phyloP scores from a whole-genome alignment of 176 grass and related monocot genomes.

The Poa annua region DNA sequence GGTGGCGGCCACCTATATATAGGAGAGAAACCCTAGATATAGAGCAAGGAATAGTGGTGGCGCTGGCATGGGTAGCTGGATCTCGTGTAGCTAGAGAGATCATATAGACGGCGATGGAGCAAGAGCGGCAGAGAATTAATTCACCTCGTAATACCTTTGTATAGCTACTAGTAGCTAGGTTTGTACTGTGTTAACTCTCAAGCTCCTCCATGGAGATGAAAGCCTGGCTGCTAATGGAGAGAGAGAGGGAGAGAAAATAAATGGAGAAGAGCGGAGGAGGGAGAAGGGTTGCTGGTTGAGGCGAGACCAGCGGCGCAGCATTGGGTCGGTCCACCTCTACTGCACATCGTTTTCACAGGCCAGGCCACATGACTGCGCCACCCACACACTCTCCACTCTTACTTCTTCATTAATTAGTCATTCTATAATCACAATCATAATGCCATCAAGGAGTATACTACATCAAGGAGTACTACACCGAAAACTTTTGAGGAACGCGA shows the following conservation, averaged over 20 bases:
- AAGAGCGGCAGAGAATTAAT: conserved; percentile 18
- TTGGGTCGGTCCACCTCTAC: conserved; percentile 30
- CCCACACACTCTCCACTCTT: conserved; percentile 15
- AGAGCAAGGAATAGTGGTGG: not conserved
- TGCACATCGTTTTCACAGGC: conserved; percentile 32
- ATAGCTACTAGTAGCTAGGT: not conserved
- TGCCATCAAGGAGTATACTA: not conserved
- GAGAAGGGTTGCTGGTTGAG: conserved; percentile 44
- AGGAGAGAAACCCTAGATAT: conserved; percentile 48
- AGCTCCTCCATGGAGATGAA: conserved; percentile 37
- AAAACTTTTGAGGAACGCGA: not conserved
- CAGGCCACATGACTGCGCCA: conserved; percentile 41
- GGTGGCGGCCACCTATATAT: conserved; percentile 46
- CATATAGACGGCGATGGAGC: not conserved
- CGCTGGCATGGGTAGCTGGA: conserved; percentile 15
- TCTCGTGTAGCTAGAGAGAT: conserved; percentile 16
- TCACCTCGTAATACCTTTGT: not conserved
- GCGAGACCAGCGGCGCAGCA: conserved; percentile 26
- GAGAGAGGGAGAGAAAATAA: conserved; percentile 21
- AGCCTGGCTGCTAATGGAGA: not conserved
- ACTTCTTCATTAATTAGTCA: conserved; percentile 23
- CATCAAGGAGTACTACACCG: not conserved
- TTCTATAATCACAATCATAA: conserved; percentile 14
- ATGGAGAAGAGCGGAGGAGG: not conserved
- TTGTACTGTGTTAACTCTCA: not conserved